Conservation (phyloP, 192 early-diverging fungal species). For the Dispira simplex region DNA sequence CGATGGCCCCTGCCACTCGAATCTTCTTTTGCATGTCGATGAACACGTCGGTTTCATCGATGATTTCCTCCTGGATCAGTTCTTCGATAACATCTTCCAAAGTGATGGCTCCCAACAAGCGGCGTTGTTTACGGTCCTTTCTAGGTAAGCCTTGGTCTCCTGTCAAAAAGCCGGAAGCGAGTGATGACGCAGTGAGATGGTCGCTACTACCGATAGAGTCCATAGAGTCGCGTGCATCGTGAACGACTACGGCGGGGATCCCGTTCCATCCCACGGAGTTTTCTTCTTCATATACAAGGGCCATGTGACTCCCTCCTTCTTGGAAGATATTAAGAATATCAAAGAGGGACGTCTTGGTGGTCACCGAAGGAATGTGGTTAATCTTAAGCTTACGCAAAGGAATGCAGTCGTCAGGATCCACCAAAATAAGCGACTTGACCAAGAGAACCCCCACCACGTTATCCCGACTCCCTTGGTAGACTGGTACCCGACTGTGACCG, state of each 20-base stretch:
- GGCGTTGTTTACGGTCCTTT: slow-evolving; percentile 6
- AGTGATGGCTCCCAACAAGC: slow-evolving; percentile 56
- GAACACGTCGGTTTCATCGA: slow-evolving; percentile 66
- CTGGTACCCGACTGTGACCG: slow-evolving; percentile 66
- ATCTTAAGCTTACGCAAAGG: slow-evolving; percentile 43
- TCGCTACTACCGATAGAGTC: slow-evolving; percentile 4
- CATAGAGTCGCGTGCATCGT: slow-evolving; percentile 3
- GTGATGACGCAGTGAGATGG: neutral
- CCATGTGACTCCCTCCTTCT: slow-evolving; percentile 70
- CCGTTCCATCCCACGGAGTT: slow-evolving; percentile 7
- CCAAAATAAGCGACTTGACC: slow-evolving; percentile 56
- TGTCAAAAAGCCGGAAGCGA: neutral
- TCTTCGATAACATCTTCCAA: slow-evolving; percentile 78
- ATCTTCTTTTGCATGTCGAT: slow-evolving; percentile 27
- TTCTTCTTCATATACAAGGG: slow-evolving; percentile 35
- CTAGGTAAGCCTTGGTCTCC: slow-evolving; percentile 3
- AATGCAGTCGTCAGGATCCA: slow-evolving; percentile 50
- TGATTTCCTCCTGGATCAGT: slow-evolving; percentile 67
- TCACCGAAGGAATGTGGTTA: slow-evolving; percentile 26
- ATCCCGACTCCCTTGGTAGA: slow-evolving; percentile 37
- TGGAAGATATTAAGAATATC: slow-evolving; percentile 77
- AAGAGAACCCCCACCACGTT: slow-evolving; percentile 65
- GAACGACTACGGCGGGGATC: slow-evolving; percentile 7
- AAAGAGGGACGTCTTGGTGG: slow-evolving; percentile 28
- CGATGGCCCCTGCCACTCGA: slow-evolving; percentile 22